These are phyloP conservation scores for Calcarisporium arbuscula DNA, from an alignment of 2,329 filamentous ascomycete species.

Conservation along the genomic window DNA sequence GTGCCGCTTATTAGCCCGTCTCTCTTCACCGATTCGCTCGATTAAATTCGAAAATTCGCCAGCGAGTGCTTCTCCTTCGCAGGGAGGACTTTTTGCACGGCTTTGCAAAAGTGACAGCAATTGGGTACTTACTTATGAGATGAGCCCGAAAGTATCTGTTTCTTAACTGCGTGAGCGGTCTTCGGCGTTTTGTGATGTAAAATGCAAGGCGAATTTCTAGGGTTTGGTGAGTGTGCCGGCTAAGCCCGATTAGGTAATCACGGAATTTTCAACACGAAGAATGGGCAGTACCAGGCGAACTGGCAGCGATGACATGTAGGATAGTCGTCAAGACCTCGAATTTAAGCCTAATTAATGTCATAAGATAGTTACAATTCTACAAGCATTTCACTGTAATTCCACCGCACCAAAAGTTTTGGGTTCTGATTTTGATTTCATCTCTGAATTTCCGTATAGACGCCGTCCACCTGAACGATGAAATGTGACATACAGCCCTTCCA, in stretches of 20 bases:
- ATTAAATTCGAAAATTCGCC: slow-evolving; percentile 10
- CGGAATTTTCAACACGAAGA: slow-evolving; percentile 6
- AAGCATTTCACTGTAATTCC: slow-evolving; percentile 25
- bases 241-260: slow-evolving; percentile 37
- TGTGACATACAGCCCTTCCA: slow-evolving; percentile 61
- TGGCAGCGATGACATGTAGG: no score
- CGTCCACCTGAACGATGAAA: slow-evolving; percentile 52
- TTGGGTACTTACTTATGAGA: slow-evolving; percentile 28
- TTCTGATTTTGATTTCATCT: slow-evolving; percentile 37
- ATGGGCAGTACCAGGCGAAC: not conserved
- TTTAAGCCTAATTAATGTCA: no score
- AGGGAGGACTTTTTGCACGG: not conserved
- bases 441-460: slow-evolving; percentile 61
- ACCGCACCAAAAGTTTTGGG: no score
- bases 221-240: slow-evolving; percentile 34
- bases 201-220: slow-evolving; percentile 37
- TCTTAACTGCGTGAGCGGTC: slow-evolving; percentile 21
- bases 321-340: no score
- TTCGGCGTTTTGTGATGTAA: slow-evolving; percentile 33
- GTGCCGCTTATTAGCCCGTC: slow-evolving; percentile 19
- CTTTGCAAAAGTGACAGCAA: slow-evolving; percentile 7
- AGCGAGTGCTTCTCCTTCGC: not conserved
- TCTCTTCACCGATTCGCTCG: slow-evolving; percentile 14
- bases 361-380: no score
- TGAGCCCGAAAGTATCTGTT: slow-evolving; percentile 27